Evolutionary conservation across 768 basidiomycete genomes (phyloP).

Genomic region (Leccinum truebloodii): DNA sequence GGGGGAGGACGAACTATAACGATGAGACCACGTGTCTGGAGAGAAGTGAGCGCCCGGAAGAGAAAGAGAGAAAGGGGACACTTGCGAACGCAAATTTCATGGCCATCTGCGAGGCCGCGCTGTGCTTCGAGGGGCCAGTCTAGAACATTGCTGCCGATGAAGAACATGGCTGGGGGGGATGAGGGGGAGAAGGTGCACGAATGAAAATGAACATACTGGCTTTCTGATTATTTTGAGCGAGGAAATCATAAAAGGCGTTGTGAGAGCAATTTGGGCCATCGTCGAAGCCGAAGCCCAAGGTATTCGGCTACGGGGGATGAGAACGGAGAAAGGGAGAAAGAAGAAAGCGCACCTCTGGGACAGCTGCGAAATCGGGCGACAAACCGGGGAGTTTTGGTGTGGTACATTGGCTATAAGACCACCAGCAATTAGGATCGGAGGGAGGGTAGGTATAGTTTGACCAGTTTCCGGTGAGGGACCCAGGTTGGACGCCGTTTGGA

Average conservation of each 20-base stretch:
- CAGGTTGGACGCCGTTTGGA: slow-evolving; percentile 36
- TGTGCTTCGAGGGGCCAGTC: slow-evolving; percentile 58
- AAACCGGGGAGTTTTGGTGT: slow-evolving; percentile 49
- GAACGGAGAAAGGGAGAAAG: background rate
- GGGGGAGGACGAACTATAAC: slow-evolving; percentile 43
- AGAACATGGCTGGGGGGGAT: slow-evolving; percentile 52
- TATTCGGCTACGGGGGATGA: slow-evolving; percentile 39
- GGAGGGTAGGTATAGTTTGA: slow-evolving; percentile 36
- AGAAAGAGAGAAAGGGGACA: slow-evolving; percentile 13
- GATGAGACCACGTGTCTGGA: slow-evolving; percentile 36
- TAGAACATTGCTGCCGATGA: slow-evolving; percentile 58
- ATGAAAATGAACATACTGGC: slow-evolving; percentile 38
- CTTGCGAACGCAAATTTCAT: slow-evolving; percentile 63
- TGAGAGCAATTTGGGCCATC: slow-evolving; percentile 69
- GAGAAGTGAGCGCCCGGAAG: background rate
- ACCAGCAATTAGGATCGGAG: slow-evolving; percentile 52
- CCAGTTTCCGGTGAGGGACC: slow-evolving; percentile 32
- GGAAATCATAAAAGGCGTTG: slow-evolving; percentile 60
- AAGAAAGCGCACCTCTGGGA: slow-evolving; percentile 45
- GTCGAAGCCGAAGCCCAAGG: slow-evolving; percentile 62
- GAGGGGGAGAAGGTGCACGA: background rate
- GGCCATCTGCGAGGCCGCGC: slow-evolving; percentile 54
- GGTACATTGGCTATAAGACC: slow-evolving; percentile 40
- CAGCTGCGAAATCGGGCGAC: slow-evolving; percentile 42
- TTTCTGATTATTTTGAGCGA: slow-evolving; percentile 54